A percentile compares a stretch with the other conserved stretches of the same genome.
Conservation (phyloP, 129 eudicot genomes). For the Flaveria bidentis region DNA sequence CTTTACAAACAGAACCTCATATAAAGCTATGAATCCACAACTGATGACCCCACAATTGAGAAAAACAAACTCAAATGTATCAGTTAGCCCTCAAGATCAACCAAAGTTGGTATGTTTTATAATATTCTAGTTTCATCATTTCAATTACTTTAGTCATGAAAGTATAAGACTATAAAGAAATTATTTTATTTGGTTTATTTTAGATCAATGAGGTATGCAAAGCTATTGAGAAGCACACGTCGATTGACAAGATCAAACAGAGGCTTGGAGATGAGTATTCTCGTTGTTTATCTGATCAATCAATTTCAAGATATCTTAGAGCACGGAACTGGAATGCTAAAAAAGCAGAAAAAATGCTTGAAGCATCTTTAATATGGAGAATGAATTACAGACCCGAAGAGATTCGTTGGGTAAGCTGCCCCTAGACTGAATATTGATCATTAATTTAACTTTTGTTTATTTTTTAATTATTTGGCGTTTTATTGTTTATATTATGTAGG, state of each 20-base stretch:
- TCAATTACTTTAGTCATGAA: background rate
- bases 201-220: constrained; percentile 57
- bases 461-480: background rate
- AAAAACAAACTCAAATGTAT: constrained; percentile 36
- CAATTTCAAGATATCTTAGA: constrained; percentile 63
- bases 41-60: constrained; percentile 27
- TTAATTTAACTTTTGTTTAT: background rate
- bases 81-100: constrained; percentile 32
- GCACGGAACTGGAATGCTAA: constrained; percentile 77
- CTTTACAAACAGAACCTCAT: constrained; percentile 14
- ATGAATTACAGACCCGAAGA: constrained; percentile 70
- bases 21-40: constrained; percentile 41
- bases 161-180: background rate
- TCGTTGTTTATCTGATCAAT: constrained; percentile 52
- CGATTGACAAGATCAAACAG: constrained; percentile 37
- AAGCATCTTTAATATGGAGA: constrained; percentile 77
- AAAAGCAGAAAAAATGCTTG: constrained; percentile 83
- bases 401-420: constrained; percentile 66
- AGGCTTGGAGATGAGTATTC: constrained; percentile 50
- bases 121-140: background rate
- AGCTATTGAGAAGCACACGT: constrained; percentile 46
- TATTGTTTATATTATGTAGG: constrained; percentile 44
- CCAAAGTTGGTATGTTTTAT: constrained; percentile 35
- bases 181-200: constrained; percentile 1
- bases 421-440: background rate